phyloP scores from a whole-genome alignment of 2,329 filamentous ascomycete species.

The Cordyceps fumosorosea region DNA sequence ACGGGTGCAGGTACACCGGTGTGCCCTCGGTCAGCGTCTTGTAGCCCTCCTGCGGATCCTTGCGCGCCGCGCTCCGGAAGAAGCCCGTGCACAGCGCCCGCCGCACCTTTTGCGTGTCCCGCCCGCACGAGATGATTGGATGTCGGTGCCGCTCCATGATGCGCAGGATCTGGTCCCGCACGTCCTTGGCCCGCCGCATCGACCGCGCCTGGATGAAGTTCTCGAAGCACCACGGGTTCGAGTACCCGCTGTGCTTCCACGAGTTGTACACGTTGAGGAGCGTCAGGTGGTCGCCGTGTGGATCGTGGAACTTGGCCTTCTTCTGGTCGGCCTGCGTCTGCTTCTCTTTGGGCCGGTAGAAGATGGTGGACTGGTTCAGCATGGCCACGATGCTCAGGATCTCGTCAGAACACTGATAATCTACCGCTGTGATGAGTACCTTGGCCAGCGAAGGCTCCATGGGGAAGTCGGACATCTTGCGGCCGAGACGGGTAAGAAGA shows the following conservation, averaged over 20 bases:
- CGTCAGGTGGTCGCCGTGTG: conserved; percentile 88
- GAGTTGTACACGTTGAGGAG: conserved; percentile 93
- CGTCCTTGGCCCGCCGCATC: conserved; percentile 85
- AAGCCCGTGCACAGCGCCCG: conserved; percentile 88
- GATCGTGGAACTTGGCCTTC: conserved; percentile 95
- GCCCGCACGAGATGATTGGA: conserved; percentile 73
- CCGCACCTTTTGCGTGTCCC: conserved; percentile 79
- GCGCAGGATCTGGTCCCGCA: conserved; percentile 82
- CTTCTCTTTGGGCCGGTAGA: conserved; percentile 96
- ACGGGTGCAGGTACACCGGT: conserved; percentile 89
- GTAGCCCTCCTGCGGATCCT: conserved; percentile 94
- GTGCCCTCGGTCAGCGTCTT: conserved; percentile 96
- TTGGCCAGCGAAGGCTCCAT: conserved; percentile 95
- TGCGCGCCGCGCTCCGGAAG: conserved; percentile 90
- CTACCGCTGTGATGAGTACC: conserved; percentile 78
- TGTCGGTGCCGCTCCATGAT: conserved; percentile 94
- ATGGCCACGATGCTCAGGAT: conserved; percentile 91
- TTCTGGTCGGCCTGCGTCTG: conserved; percentile 95
- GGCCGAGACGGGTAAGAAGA: conserved; percentile 79
- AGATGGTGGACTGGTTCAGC: conserved; percentile 80
- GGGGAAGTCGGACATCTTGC: conserved; percentile 98
- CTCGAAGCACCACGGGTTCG: conserved; percentile 89
- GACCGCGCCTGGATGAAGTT: conserved; percentile 93
- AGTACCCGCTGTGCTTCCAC: conserved; percentile 84
- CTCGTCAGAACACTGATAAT: conserved; percentile 86